A percentile compares a stretch with the other conserved stretches of the same genome.
These are phyloP conservation scores for Neurospora africana DNA, from an alignment of 495 filamentous ascomycete genomes.

Conservation along the genomic window DNA sequence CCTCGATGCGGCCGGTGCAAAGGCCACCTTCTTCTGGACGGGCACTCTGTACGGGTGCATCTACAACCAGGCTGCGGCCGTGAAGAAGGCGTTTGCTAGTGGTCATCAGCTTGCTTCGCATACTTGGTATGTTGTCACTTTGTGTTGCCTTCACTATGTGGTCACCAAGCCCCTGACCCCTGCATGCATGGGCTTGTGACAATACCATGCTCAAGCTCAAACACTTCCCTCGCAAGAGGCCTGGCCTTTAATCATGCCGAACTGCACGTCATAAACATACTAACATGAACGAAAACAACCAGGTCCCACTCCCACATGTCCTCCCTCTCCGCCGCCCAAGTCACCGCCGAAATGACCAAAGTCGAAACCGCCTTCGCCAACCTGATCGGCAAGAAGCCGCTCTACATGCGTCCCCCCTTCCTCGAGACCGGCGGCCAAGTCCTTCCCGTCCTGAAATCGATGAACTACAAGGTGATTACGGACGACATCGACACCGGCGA, in stretches of 20 bases:
- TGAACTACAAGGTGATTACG: conserved; percentile 46
- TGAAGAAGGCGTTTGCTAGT: conserved; percentile 38
- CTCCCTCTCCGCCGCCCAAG: conserved; percentile 26
- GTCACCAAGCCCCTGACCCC: background rate
- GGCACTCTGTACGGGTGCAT: conserved; percentile 50
- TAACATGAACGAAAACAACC: too few species aligned
- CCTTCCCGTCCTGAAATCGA: conserved; percentile 30
- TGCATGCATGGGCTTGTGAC: background rate
- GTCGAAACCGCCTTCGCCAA: conserved; percentile 42
- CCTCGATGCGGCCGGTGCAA: conserved; percentile 49
- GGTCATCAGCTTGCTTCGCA: conserved; percentile 44
- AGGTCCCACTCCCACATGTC: conserved; percentile 37
- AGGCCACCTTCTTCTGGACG: conserved; percentile 46
- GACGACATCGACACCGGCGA: conserved; percentile 43
- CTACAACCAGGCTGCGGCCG: conserved; percentile 36
- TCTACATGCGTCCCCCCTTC: conserved; percentile 45
- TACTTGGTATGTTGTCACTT: conserved; percentile 27
- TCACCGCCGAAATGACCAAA: conserved; percentile 38
- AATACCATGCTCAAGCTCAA: background rate
- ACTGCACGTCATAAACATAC: background rate
- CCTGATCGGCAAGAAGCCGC: conserved; percentile 42
- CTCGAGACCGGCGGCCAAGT: conserved; percentile 38
- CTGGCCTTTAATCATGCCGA: background rate
- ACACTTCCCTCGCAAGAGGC: background rate
- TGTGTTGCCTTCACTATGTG: background rate